Base-by-base conservation (phyloP, 192 early-diverging fungal genomes). In the Rhizoclosmatium globosum region DNA sequence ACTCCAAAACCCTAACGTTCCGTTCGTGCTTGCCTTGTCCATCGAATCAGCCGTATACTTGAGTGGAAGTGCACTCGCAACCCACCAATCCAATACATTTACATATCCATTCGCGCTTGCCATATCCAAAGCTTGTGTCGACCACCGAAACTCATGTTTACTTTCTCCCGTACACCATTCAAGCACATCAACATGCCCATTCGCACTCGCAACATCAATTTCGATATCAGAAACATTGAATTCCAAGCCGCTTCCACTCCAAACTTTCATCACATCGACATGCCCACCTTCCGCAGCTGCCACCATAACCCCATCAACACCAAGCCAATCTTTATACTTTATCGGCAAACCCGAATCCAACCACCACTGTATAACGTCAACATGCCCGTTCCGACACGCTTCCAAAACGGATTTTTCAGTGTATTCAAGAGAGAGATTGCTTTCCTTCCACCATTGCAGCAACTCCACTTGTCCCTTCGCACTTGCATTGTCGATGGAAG, bases 41-140 rank as follows among this genome's bases (percentile, higher is more conserved):
- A 64, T 21, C 15, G 62, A 13, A 21, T 64, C 23, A 3, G 23
- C 23, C 13, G 23, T 23, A 39, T 21, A 39, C 62, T 64, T 41
- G n/a, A 64, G 31, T 39, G 9, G n/a, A 2, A 64, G 31, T 11
- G 19, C 62, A 64, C 23, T 39, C 13, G 1, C 62, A 64, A 64
- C 62, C 62, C 62, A 64, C 62, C 62, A 64, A 13, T 64, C 62
- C 62, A 64, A 38, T 21, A 64, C 62, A 21, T 41, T 41, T 13
- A 64, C 31, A 4, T 39, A 38, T 6, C 62, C 62, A 64, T 64
- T 64, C 41, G 15, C 23, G 41, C 19, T 21, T 3, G 62, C 62
- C 31, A 23, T 39, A 64, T 64, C 62, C 62, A 64, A 13, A 13
- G 62, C 62, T 13, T 64, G n/a, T 23, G 31, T 41, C n/a, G n/a